phyloP scores from a whole-genome alignment of 805 yeast genomes.

The Cephaloascus albidus region DNA sequence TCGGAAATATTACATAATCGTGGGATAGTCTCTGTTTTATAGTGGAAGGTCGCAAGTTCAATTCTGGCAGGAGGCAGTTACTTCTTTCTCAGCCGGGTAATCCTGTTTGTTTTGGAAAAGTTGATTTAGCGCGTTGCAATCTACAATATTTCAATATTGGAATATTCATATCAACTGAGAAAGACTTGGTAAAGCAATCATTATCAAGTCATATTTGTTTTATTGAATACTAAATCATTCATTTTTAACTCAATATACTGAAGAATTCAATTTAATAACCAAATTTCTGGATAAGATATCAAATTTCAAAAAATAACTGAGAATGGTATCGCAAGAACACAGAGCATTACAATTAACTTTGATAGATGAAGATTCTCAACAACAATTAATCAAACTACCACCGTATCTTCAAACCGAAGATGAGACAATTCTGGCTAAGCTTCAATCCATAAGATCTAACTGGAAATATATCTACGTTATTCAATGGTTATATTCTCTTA shows the following conservation, averaged over 20 bases:
- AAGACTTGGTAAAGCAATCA: too few species aligned
- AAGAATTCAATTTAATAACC: too few species aligned
- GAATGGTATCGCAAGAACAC: background rate
- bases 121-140: background rate
- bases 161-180: too few species aligned
- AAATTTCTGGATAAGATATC: too few species aligned
- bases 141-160: too few species aligned
- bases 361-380: conserved; percentile 21
- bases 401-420: conserved; percentile 24
- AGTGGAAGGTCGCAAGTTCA: conserved; percentile 95
- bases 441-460: conserved; percentile 22
- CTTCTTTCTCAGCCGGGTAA: background rate
- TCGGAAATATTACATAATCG: too few species aligned
- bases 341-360: conserved; percentile 5
- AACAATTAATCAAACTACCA: conserved; percentile 29
- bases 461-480: conserved; percentile 28
- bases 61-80: conserved; percentile 74
- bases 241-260: too few species aligned
- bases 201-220: too few species aligned
- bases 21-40: too few species aligned
- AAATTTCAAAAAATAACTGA: too few species aligned
- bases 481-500: conserved; percentile 49
- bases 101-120: too few species aligned
- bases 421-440: conserved; percentile 16
- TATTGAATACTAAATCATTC: too few species aligned